phyloP scores from a whole-genome alignment of 257 asterid species.

The Capsicum chinense region DNA sequence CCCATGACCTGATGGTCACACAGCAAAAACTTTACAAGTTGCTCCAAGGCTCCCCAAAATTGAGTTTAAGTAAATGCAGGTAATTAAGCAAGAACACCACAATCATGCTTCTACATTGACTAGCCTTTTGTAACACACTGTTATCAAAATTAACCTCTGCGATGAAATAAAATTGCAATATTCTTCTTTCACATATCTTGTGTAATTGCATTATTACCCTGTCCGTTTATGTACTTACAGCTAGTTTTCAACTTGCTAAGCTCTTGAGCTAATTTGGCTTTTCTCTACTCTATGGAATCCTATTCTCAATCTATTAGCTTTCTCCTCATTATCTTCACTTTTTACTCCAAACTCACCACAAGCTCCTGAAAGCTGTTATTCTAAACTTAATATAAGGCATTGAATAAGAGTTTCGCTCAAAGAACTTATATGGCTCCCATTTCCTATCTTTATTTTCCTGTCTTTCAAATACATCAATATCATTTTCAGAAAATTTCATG shows the following conservation, averaged over 20 bases:
- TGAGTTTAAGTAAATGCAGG: neutral
- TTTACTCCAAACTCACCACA: neutral
- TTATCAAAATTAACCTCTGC: neutral
- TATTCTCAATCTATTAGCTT: conserved; percentile 8
- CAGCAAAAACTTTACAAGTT: no score
- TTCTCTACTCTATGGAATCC: neutral
- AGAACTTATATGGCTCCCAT: neutral
- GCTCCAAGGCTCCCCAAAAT: no score
- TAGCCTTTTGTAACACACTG: neutral
- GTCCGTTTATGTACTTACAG: neutral
- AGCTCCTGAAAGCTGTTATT: neutral
- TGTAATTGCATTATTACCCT: neutral
- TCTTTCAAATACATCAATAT: neutral
- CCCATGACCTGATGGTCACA: no score
- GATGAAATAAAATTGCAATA: neutral
- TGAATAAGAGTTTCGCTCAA: neutral
- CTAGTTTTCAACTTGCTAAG: neutral
- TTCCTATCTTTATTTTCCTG: neutral
- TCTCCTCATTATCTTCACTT: neutral
- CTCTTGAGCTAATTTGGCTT: neutral
- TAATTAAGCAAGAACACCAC: neutral
- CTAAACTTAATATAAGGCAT: neutral
- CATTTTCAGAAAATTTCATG: neutral
- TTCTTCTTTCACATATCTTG: neutral
- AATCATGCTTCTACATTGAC: neutral